Evolutionary conservation across 495 filamentous ascomycete genomes (phyloP), one percentile per base, ranked within the genome.

Genomic region (Chaetomidium leptoderma): DNA sequence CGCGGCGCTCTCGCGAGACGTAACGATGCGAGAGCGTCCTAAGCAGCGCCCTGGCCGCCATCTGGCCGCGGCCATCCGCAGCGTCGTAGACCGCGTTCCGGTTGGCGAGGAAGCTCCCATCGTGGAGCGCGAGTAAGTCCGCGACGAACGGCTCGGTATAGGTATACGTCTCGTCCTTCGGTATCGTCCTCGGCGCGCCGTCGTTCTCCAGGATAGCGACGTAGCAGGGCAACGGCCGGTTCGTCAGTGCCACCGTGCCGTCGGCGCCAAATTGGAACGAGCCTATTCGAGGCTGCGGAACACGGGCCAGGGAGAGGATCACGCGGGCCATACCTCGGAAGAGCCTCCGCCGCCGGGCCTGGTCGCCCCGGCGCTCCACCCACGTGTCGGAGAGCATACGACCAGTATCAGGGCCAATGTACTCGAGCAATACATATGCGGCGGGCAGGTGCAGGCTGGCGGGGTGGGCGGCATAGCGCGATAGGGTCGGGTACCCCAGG

Each of bases 11-110:
- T 13, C 49, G 55, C 14, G 30, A 16, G 16, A 67, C 44, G 24
- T 65, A 72, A 3, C 60, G 67, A 47, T 61, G 66, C 1, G 63
- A 45, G 9, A 75, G 52, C 14, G 48, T 49, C 10, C 70, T 59
- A 44, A 70, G 62, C 19, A 73, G 59, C 17, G 58, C 63, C 63
- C 64, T 36, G 37, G 57, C 61, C 3, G 74, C 55, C 53, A 72
- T 59, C 32, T 71, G 57, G 19, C 49, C 48, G 6, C 58, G 60
- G 42, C 71, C 69, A 46, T 75, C 69, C 0, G 42, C 23, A 13
- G 40, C 44, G 26, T 19, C 14, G n/a, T 30, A 10, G 11, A 53
- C 26, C 16, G 50, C 35, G 50, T 53, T 53, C 1, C 24, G 50
- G 2, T 53, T 13, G 36, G 16, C 17, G 35, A 42, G 50, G 9